phyloP scores from a whole-genome alignment of 2,329 filamentous ascomycete species.

The Pseudogymnoascus sp. region DNA sequence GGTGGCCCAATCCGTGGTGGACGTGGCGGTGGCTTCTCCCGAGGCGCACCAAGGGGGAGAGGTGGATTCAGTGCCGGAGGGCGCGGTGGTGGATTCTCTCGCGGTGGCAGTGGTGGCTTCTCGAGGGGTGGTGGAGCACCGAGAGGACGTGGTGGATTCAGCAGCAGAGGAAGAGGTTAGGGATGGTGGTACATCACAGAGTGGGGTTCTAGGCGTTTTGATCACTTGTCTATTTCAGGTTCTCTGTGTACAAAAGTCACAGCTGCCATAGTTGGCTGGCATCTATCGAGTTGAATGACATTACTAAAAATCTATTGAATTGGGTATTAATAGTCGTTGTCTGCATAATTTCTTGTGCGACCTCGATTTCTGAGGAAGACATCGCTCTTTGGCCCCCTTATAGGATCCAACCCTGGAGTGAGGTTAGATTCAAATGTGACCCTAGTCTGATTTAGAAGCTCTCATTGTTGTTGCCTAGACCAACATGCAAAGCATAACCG shows the following conservation, averaged over 20 bases:
- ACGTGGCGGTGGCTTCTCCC: slow-evolving; percentile 30
- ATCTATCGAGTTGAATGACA: slow-evolving; percentile 7
- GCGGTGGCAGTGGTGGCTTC: slow-evolving; percentile 32
- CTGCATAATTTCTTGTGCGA: background rate
- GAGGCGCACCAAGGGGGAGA: slow-evolving; percentile 47
- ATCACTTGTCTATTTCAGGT: slow-evolving; percentile 12
- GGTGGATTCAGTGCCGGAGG: slow-evolving; percentile 40
- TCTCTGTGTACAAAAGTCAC: slow-evolving; percentile 11
- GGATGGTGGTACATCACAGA: background rate
- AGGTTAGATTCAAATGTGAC: background rate
- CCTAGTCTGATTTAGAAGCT: background rate
- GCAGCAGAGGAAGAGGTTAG: slow-evolving; percentile 26
- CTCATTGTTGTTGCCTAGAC: background rate
- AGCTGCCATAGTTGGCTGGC: slow-evolving; percentile 11
- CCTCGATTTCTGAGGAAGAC: background rate
- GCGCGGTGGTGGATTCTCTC: slow-evolving; percentile 35
- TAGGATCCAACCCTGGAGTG: background rate
- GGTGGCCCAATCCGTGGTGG: slow-evolving; percentile 38
- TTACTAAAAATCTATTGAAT: slow-evolving; percentile 8
- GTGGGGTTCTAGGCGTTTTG: slow-evolving; percentile 10
- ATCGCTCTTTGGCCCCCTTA: background rate
- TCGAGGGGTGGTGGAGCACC: slow-evolving; percentile 20
- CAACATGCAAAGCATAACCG: background rate
- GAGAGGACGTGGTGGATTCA: slow-evolving; percentile 25
- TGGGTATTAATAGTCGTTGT: slow-evolving; percentile 9